Base-by-base conservation (phyloP, 305 asterid genomes). In the Ajuga reptans region DNA sequence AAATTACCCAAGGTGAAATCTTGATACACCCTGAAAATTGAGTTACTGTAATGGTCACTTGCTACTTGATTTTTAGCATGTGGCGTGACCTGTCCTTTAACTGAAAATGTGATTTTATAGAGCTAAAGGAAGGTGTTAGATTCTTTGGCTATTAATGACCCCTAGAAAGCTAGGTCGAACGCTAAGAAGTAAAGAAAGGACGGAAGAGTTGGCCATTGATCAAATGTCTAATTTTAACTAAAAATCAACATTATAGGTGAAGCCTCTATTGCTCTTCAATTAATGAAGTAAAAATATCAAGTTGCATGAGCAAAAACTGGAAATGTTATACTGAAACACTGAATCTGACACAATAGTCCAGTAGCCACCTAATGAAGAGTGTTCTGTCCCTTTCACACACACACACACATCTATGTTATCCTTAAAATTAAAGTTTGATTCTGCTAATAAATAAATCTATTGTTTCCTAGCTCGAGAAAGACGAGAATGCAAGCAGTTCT, bases 1-100 rank as follows among this genome's bases (percentile, higher is more conserved):
- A 74, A 64, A 42, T 36, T 67, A 24, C 71, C 79, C 15, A 61
- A 78, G 86, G 84, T 82, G 72, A 81, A 64, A 74, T 45, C 42
- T 69, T 24, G 50, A 61, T 72, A 78, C 68, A 54, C 71, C 61
- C 63, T 16, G 59, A 78, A 59, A 46, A 34, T 55, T 27, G 15
- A 47, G 33, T 3, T 67, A 4, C 51, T 68, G 39, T 21, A 52
- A 69, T 58, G 53, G 37, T 39, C 2, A 41, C 37, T 41, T 53
- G 43, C 45, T 72, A 21, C 21, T 68, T 74, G 62, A 31, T 17
- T 64, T 63, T 66, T 27, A 50, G 11, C 74, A 63, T 47, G 55
- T 56, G 29, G 43, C 37, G 21, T 12, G 15, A 12, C 54, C 50
- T 36, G 39, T 16, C n/a, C 5, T 10, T 9, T 43, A 57, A 55